Base-by-base conservation (phyloP, 352 stramenopile genomes). In the Phytophthora cryptogea region DNA sequence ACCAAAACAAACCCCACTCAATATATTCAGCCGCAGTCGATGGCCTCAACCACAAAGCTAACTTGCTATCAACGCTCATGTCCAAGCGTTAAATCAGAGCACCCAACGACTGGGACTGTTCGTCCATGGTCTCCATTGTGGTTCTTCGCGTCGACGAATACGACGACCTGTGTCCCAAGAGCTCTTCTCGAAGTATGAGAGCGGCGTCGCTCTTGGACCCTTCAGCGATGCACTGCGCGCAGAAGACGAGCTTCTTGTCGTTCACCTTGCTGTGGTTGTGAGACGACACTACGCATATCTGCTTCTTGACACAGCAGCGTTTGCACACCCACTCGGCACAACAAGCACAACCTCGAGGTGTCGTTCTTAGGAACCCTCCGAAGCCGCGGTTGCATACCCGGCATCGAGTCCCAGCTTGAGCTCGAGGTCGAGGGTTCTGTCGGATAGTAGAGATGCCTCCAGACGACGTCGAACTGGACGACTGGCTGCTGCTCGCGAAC, bases 161-260 rank as follows among this genome's bases (percentile, higher is more conserved):
- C 14, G 70, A 73, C 5, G 58, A 68, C 27, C 58, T 44, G n/a
- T 59, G 41, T 4, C 53, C 67, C 5, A 76, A 30, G 7, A 76
- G 42, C 23, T 76, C 70, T 42, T 79, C 66, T 9, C 70, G 63
- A 16, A 72, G 42, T 42, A 79, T 61, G 26, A 76, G 55, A 2
- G 54, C 50, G 20, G 67, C 63, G n/a, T 75, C 54, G 47, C 67
- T 71, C 48, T 74, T 74, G 40, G 67, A 70, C 0, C 58, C 67
- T 39, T 76, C 58, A 14, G 63, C 62, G 26, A 75, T 68, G 26
- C 70, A 79, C 31, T 76, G 66, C 23, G 58, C 66, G 30, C 70
- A 79, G 36, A 79, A 79, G 20, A 74, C 32, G 37, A 79, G 52
- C 37, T 70, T 76, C 36, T 67, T 69, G 43, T 79, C 70, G 45